Conservation (phyloP, 306 rosid genomes). For the Fragaria iinumae region DNA sequence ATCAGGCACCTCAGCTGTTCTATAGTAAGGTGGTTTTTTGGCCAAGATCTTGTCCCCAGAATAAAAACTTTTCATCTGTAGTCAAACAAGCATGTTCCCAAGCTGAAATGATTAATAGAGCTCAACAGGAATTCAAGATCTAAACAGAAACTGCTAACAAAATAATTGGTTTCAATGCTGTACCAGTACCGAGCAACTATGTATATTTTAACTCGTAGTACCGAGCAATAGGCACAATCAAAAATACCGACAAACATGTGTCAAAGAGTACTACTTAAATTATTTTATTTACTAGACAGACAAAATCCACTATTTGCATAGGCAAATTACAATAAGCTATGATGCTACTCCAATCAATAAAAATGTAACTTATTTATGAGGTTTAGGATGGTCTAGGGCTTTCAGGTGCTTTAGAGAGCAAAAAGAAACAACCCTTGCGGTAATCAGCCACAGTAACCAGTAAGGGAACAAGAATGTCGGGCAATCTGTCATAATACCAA, state of each 20-base stretch:
- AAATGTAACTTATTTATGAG: neutral
- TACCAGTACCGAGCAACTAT: neutral
- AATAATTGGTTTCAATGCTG: neutral
- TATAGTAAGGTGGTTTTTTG: slow-evolving; percentile 76
- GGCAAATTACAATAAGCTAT: neutral
- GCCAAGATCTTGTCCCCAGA: slow-evolving; percentile 62
- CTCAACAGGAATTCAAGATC: neutral
- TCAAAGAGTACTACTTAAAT: too few species aligned
- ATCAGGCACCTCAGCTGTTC: slow-evolving; percentile 72
- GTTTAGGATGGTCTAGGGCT: neutral
- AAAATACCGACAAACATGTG: neutral
- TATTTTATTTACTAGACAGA: neutral
- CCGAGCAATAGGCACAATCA: neutral
- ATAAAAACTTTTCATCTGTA: slow-evolving; percentile 80
- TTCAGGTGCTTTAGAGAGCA: neutral
- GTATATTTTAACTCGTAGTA: neutral
- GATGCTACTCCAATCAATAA: neutral
- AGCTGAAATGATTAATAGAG: neutral
- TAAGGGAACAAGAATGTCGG: neutral
- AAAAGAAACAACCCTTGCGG: neutral
- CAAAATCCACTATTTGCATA: neutral
- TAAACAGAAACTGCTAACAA: neutral
- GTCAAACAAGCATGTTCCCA: slow-evolving; percentile 9
- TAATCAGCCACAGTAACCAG: neutral
- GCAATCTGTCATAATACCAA: neutral